Evolutionary conservation across 2,329 filamentous ascomycete genomes (phyloP).

Genomic region (Diaporthe capsici): DNA sequence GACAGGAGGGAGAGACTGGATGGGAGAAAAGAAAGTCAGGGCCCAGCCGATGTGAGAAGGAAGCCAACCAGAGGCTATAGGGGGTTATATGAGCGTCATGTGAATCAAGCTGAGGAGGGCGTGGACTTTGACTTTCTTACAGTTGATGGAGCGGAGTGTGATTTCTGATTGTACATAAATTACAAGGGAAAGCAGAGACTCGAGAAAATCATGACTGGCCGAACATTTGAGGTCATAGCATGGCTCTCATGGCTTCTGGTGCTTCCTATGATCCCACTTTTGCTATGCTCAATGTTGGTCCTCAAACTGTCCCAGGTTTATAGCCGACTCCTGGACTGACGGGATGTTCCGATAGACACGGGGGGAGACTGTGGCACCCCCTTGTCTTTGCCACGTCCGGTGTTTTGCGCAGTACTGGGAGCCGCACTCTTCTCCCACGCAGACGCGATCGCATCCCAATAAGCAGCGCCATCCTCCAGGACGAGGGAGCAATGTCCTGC

Average conservation of each 20-base stretch:
- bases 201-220: neutral
- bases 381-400: neutral
- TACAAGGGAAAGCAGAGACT: neutral
- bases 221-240: neutral
- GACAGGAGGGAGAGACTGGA: constrained; percentile 62
- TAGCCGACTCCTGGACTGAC: neutral
- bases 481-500: constrained; percentile 38
- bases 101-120: constrained; percentile 72
- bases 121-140: constrained; percentile 75
- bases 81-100: constrained; percentile 70
- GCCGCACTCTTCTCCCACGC: constrained; percentile 18
- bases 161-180: neutral
- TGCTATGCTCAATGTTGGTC: neutral
- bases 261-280: neutral
- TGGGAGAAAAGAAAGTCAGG: constrained; percentile 47
- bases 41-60: constrained; percentile 40
- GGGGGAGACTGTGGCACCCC: neutral
- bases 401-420: neutral
- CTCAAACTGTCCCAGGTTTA: neutral
- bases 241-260: neutral
- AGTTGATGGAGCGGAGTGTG: constrained; percentile 52
- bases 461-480: constrained; percentile 30
- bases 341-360: neutral
- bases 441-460: constrained; percentile 34
- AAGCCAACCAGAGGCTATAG: constrained; percentile 67